Evolutionary conservation across 2,329 filamentous ascomycete species (phyloP).

Genomic region (Aspergillus spinulosporus): DNA sequence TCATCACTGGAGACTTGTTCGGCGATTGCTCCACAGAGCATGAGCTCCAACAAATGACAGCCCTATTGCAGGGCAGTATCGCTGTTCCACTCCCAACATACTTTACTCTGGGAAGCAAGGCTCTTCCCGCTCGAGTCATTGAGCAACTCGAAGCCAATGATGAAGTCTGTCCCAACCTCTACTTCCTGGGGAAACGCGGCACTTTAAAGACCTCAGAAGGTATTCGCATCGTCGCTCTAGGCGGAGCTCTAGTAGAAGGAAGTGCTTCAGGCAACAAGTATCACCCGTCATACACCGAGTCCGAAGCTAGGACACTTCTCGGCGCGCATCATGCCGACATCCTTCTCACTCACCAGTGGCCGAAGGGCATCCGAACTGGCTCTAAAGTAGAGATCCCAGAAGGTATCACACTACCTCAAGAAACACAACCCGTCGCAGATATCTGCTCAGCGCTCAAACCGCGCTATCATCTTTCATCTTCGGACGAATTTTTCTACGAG

Average conservation of each 20-base stretch:
- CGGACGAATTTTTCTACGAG: conserved; percentile 75
- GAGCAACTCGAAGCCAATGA: conserved; percentile 72
- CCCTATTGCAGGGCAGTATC: conserved; percentile 71
- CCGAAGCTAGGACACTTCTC: conserved; percentile 72
- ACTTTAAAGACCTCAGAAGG: conserved; percentile 88
- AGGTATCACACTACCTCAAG: conserved; percentile 52
- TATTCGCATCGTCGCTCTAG: conserved; percentile 80
- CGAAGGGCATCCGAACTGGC: conserved; percentile 66
- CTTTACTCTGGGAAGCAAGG: conserved; percentile 74
- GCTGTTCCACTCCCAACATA: conserved; percentile 80
- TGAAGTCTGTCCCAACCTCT: conserved; percentile 84
- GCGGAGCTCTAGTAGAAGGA: conserved; percentile 61
- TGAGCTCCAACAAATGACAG: conserved; percentile 61
- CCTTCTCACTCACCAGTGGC: conserved; percentile 84
- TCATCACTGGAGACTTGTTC: conserved; percentile 84
- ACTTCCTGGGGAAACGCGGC: conserved; percentile 83
- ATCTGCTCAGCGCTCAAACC: conserved; percentile 78
- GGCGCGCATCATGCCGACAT: conserved; percentile 82
- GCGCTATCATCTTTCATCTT: conserved; percentile 83
- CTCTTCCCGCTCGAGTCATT: conserved; percentile 70
- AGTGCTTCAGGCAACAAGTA: conserved; percentile 61
- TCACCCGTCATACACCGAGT: conserved; percentile 72
- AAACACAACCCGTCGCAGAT: conserved; percentile 71
- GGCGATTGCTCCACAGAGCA: conserved; percentile 47
- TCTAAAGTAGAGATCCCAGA: conserved; percentile 64